Conservation (phyloP, 176 grass and related monocot genomes). For the Carex myosuroides region DNA sequence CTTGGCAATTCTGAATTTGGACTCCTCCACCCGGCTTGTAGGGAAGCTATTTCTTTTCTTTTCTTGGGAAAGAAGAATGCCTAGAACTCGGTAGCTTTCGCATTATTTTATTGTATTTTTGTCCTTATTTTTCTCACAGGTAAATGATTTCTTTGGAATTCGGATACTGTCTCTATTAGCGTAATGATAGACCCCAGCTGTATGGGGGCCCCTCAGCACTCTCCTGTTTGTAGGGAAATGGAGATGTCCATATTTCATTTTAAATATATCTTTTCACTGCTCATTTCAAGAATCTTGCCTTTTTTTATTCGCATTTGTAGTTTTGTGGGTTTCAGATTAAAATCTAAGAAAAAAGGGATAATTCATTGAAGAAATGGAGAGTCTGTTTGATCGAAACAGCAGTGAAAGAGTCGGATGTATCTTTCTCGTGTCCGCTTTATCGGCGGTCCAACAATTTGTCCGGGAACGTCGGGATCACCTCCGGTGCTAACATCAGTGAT, state of each 20-base stretch:
- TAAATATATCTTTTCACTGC: too few species aligned
- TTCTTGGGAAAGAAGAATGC: conserved; percentile 13
- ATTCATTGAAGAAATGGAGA: background rate
- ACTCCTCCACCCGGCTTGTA: background rate
- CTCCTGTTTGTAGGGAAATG: background rate
- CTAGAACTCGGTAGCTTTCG: background rate
- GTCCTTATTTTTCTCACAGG: background rate
- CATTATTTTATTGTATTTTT: background rate
- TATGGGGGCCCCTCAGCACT: background rate
- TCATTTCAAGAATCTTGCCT: background rate
- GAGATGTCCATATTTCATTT: background rate
- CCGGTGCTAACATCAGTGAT: background rate
- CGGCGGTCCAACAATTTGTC: background rate
- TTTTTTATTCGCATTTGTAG: background rate
- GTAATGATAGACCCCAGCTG: background rate
- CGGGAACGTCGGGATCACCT: background rate
- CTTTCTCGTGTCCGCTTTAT: background rate
- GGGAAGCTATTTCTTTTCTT: background rate
- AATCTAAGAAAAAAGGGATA: background rate
- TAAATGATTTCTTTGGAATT: conserved; percentile 11
- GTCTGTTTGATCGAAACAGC: background rate
- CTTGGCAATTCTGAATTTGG: background rate
- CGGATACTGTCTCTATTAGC: background rate
- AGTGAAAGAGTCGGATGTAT: background rate
- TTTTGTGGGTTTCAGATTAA: background rate